Evolutionary conservation across 2,329 filamentous ascomycete species (phyloP).

Genomic region (Hypoxylon sp.): DNA sequence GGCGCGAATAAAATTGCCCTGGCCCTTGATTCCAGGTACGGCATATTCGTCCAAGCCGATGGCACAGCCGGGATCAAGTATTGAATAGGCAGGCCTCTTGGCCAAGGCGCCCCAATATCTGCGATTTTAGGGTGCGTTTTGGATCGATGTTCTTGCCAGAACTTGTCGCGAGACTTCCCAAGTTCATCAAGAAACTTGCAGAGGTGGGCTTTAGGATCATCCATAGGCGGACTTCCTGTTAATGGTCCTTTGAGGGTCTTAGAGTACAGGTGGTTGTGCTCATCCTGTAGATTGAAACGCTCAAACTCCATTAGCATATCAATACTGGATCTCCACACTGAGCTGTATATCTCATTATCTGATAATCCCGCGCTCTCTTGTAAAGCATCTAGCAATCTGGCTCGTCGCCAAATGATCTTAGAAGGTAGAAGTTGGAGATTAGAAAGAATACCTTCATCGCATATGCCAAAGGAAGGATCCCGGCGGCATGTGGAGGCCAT

Average conservation of each 20-base stretch:
- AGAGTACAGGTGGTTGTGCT: constrained; percentile 10
- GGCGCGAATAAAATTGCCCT: constrained; percentile 43
- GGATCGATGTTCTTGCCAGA: constrained; percentile 38
- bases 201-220: constrained; percentile 3
- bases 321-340: constrained; percentile 55
- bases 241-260: constrained; percentile 7
- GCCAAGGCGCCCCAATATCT: constrained; percentile 36
- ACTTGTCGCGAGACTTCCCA: constrained; percentile 40
- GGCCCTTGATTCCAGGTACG: constrained; percentile 43
- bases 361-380: constrained; percentile 9
- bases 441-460: not conserved
- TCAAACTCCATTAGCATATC: constrained; percentile 50
- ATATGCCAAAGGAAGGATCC: constrained; percentile 17
- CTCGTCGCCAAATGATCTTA: constrained; percentile 9
- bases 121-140: constrained; percentile 15
- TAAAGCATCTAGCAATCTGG: constrained; percentile 2
- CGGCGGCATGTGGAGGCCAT: constrained; percentile 17
- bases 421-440: not conserved
- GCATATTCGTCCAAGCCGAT: constrained; percentile 34
- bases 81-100: constrained; percentile 42
- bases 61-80: constrained; percentile 11
- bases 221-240: not conserved
- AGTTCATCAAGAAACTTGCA: constrained; percentile 45
- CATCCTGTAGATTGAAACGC: constrained; percentile 34
- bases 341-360: constrained; percentile 20